Conservation (phyloP, 176 grass and related monocot species). For the Miscanthus lutarioriparius region DNA sequence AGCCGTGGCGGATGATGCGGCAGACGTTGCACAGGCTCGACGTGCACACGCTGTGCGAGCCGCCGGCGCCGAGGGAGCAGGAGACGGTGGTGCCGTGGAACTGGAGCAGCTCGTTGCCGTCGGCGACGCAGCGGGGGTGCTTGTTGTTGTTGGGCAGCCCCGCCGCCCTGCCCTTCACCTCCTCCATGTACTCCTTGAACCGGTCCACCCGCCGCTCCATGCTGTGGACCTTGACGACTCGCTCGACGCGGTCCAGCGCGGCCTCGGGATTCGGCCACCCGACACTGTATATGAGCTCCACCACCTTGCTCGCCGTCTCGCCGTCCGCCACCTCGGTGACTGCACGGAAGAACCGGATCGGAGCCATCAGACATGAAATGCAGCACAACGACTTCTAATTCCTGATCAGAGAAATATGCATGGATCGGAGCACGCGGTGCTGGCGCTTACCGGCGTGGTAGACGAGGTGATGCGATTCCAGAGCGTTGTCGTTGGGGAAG, state of each 20-base stretch:
- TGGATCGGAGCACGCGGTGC: no score
- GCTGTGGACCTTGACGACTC: conserved; percentile 75
- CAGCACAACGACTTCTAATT: background rate
- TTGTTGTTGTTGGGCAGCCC: conserved; percentile 49
- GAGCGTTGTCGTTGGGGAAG: conserved; percentile 41
- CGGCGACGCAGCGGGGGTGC: conserved; percentile 76
- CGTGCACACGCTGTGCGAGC: conserved; percentile 51
- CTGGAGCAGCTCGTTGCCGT: conserved; percentile 84
- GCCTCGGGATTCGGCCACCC: conserved; percentile 58
- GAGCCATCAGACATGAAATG: background rate
- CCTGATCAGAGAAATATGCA: background rate
- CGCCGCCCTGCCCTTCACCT: conserved; percentile 57
- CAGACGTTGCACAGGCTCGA: conserved; percentile 62
- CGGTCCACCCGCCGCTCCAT: conserved; percentile 47
- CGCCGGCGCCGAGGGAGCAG: conserved; percentile 61
- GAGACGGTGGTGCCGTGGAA: conserved; percentile 63
- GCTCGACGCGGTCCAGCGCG: conserved; percentile 39
- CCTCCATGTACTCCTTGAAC: conserved; percentile 68
- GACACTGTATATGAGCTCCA: conserved; percentile 76
- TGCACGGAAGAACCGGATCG: background rate
- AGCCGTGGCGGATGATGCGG: conserved; percentile 66
- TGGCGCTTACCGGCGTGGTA: conserved; percentile 60
- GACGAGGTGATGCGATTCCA: conserved; percentile 70
- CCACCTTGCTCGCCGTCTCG: conserved; percentile 66
- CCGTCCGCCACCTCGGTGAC: conserved; percentile 64